Base-by-base conservation (phyloP, 768 basidiomycete genomes). In the Mrakia gelida region DNA sequence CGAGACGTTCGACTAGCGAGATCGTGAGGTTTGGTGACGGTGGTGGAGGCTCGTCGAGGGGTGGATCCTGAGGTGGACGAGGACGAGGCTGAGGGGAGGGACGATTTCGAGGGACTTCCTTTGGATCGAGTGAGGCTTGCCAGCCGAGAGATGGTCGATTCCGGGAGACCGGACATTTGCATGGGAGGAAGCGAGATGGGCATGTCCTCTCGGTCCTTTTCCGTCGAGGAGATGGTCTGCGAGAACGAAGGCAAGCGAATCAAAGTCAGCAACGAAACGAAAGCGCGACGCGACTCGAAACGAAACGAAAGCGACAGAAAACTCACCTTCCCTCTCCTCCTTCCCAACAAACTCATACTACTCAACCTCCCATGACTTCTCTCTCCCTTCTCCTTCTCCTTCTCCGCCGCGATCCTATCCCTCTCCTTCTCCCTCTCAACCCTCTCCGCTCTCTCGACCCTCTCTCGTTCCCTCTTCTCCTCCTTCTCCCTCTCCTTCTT, bases 271-370 rank as follows among this genome's bases (percentile, higher is more conserved):
- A 34, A 10, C 9, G 73, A 4, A 34, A 10, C 9, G 73, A 4
- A 21, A 21, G 2, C 15, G 18, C 16, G 49, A 52, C 49, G 49
- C 49, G 77, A 56, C 13, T 43, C 10, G 18, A 49, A 13, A 3
- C 30, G n/a, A 6, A 61, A 75, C 15, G 76, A 77, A 32, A 73
- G 68, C 45, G 52, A 54, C 54, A 73, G 68, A 67, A 10, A 21
- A 26, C 82, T 82, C 82, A 95, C 94, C 90, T 96, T 95, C 85
- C 94, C 95, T 73, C 94, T 88, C 84, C 92, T 94, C 82, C 94
- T 87, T 52, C 92, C 92, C 87, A 95, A 93, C 77, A 95, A 86
- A 38, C 90, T 89, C 16, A 95, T 94, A 81, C 93, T 88, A 82
- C 93, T 93, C 85, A 94, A 92, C 80, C 93, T 94, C 59, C 93